Evolutionary conservation across 306 rosid species (phyloP).

Genomic region (Malus sieversii): DNA sequence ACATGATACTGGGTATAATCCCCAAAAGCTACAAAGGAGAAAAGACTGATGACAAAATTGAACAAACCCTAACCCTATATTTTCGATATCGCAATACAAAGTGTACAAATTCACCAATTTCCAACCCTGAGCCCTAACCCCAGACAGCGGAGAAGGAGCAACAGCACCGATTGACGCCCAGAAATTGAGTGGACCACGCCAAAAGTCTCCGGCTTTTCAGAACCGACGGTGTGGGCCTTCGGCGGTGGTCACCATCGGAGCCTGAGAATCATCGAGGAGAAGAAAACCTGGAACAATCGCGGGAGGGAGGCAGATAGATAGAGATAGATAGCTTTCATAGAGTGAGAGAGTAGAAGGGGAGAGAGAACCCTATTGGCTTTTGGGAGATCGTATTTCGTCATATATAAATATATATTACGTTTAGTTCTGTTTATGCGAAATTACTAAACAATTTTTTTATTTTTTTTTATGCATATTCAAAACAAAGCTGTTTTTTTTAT

Average conservation of each 20-base stretch:
- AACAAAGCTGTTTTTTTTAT: too few relatives aligned
- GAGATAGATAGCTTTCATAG: background rate
- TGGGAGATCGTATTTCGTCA: background rate
- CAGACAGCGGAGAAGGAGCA: background rate
- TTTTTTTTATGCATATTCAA: background rate
- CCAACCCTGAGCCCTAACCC: constrained; percentile 32
- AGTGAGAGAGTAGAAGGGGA: background rate
- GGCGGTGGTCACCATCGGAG: background rate
- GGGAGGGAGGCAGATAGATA: background rate
- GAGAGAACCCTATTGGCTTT: background rate
- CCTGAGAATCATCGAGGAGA: background rate
- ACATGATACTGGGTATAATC: constrained; percentile 32
- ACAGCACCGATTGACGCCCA: background rate
- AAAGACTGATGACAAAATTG: constrained; percentile 9
- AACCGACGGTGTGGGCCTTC: background rate
- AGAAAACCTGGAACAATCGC: background rate
- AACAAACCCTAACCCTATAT: constrained; percentile 27
- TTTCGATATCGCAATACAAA: constrained; percentile 17
- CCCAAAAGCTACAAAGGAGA: constrained; percentile 31
- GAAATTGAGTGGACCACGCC: background rate
- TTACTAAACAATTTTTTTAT: background rate
- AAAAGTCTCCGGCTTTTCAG: background rate
- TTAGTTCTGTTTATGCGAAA: background rate
- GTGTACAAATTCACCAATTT: constrained; percentile 29
- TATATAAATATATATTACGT: background rate